A percentile compares a stretch with the other conserved stretches of the same genome.
Evolutionary conservation across 1,284 basidiomycete genomes (phyloP).

Genomic region (Moniliella sp.): DNA sequence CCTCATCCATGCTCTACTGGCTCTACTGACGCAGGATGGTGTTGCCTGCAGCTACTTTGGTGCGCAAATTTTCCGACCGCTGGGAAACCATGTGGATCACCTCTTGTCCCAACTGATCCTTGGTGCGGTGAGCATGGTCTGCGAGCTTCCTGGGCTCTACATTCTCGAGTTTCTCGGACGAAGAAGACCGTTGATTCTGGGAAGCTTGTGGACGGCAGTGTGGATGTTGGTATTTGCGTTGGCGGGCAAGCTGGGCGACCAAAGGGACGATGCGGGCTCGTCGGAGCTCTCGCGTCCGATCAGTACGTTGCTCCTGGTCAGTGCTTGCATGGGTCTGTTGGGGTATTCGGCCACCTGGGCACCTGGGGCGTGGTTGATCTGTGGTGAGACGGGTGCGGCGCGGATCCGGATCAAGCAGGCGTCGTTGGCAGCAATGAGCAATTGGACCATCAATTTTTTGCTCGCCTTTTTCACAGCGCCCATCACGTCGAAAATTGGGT

Average conservation of each 20-base stretch:
- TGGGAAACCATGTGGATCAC: slow-evolving; percentile 43
- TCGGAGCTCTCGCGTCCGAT: too few relatives aligned
- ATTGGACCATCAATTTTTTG: slow-evolving; percentile 41
- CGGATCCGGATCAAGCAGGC: slow-evolving; percentile 55
- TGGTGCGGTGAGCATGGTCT: slow-evolving; percentile 43
- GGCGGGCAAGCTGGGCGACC: slow-evolving; percentile 47
- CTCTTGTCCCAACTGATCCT: slow-evolving; percentile 47
- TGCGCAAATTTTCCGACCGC: slow-evolving; percentile 48
- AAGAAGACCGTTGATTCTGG: slow-evolving; percentile 40
- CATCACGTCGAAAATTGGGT: slow-evolving; percentile 39
- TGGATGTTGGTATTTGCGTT: slow-evolving; percentile 60
- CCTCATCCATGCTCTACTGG: neutral
- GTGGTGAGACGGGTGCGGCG: slow-evolving; percentile 50
- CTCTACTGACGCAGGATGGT: slow-evolving; percentile 8
- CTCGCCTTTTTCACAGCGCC: too few relatives aligned
- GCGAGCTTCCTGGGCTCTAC: slow-evolving; percentile 44
- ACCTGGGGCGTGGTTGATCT: slow-evolving; percentile 25
- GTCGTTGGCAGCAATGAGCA: slow-evolving; percentile 47
- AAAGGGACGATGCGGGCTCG: slow-evolving; percentile 38
- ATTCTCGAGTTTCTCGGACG: slow-evolving; percentile 43
- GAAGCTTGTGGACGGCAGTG: slow-evolving; percentile 42
- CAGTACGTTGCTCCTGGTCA: slow-evolving; percentile 59
- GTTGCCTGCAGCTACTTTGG: slow-evolving; percentile 45
- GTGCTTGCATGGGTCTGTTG: slow-evolving; percentile 56
- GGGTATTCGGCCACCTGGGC: slow-evolving; percentile 55